Base-by-base conservation (phyloP, 129 eudicot species). In the Ambrosia trifida region DNA sequence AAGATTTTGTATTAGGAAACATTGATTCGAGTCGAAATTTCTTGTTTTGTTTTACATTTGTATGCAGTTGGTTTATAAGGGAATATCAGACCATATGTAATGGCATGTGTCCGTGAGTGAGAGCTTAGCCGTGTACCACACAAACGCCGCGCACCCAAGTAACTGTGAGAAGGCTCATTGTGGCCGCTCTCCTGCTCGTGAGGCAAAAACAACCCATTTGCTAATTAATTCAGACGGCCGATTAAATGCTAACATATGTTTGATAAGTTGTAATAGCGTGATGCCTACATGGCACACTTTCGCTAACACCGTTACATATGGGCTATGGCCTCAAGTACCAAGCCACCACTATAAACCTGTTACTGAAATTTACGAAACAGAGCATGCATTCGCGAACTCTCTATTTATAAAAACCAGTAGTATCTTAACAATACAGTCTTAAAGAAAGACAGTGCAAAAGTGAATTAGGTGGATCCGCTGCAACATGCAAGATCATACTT, bases 361-460 rank as follows among this genome's bases (percentile, higher is more conserved):
- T 18, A n/a, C 13, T 2, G 7, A 0, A 46, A 46, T 1, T 30
- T 31, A 13, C 11, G n/a, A 16, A 33, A 24, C 10, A 65, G 40
- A 12, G 71, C 44, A 76, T 45, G 71, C 44, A 76, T 45, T 24
- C 59, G 13, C 66, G 43, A 53, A 64, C 13, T 17, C 47, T 40
- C 63, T 67, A 64, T 72, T 68, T 11, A 28, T 65, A 50, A 32
- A 46, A 68, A 14, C 28, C 61, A 49, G 32, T 50, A 51, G 3
- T 11, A 70, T 3, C 79, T 20, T n/a, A 28, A 46, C 66, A 46
- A 7, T 36, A 38, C 35, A 33, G 77, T 1, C 17, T 36, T 40
- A 3, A 45, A 58, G 47, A 41, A 31, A 16, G 69, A 60, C 75
- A 1, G 40, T 20, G 10, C n/a, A 7, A 51, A 69, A 69, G 44